These are phyloP conservation scores for Magnolia changhungtana DNA, from an alignment of 164 flowering plant species.

Conservation along the genomic window DNA sequence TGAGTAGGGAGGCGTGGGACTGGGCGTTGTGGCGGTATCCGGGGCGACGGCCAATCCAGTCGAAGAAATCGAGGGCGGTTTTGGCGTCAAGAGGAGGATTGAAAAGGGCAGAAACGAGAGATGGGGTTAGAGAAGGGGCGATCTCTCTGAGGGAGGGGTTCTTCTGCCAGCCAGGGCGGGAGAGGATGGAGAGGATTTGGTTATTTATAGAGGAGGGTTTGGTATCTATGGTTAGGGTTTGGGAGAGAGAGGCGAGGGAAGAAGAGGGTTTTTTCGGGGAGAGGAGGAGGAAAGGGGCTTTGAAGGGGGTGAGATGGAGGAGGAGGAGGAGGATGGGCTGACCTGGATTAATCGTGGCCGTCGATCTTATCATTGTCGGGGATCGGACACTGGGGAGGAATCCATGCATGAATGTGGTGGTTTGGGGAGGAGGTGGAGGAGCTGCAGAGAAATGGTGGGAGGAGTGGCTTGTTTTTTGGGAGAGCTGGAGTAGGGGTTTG, in stretches of 20 bases:
- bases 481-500: not conserved
- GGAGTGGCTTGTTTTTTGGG: not conserved
- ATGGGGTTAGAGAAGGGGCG: constrained; percentile 43
- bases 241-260: constrained; percentile 16
- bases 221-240: constrained; percentile 12
- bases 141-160: constrained; percentile 47
- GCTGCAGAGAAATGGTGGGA: not conserved
- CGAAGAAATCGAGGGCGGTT: constrained; percentile 56
- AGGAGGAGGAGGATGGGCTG: constrained; percentile 9
- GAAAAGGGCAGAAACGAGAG: constrained; percentile 47
- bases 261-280: constrained; percentile 10
- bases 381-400: constrained; percentile 23
- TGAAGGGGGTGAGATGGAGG: constrained; percentile 8
- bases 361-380: constrained; percentile 28
- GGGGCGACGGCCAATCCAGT: constrained; percentile 42
- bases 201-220: constrained; percentile 21
- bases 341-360: constrained; percentile 26
- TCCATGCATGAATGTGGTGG: constrained; percentile 23
- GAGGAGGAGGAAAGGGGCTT: not conserved
- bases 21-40: constrained; percentile 47
- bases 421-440: not conserved
- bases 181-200: constrained; percentile 39
- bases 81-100: constrained; percentile 39
- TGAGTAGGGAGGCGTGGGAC: constrained; percentile 41
- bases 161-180: constrained; percentile 51